Percentiles rank a stretch among this genome's conserved stretches.
Conservation (phyloP, 192 early-diverging fungal genomes). For the Rhizophagus sp. region DNA sequence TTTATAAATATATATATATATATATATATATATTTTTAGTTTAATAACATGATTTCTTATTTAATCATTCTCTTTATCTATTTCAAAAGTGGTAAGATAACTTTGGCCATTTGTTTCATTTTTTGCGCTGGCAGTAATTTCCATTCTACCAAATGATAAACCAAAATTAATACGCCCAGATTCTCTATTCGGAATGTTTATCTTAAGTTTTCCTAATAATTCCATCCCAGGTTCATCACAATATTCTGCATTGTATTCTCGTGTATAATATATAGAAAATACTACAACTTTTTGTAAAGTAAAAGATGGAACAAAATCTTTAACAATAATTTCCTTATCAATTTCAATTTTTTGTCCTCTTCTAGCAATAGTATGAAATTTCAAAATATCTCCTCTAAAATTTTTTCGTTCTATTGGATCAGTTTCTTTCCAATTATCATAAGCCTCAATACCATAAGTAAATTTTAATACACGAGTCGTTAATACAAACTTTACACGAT, state of each 20-base stretch:
- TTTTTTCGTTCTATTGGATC: not conserved
- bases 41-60: no score
- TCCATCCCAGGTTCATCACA: constrained; percentile 28
- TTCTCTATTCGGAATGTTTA: constrained; percentile 9
- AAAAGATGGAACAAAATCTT: not conserved
- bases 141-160: constrained; percentile 19
- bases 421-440: not conserved
- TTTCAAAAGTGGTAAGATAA: constrained; percentile 15
- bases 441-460: not conserved
- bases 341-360: not conserved
- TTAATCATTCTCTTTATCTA: constrained; percentile 53
- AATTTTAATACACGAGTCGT: not conserved
- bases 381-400: not conserved
- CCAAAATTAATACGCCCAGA: not conserved
- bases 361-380: not conserved
- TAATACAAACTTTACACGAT: not conserved
- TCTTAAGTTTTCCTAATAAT: constrained; percentile 11
- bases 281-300: not conserved
- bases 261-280: not conserved
- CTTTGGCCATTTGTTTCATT: constrained; percentile 23
- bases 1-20: no score
- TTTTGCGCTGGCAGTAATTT: constrained; percentile 16
- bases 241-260: not conserved
- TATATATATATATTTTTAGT: no score
- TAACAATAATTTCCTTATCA: not conserved